These are phyloP conservation scores for Excoecaria agallocha DNA, from an alignment of 345 rosid genomes.

Conservation along the genomic window DNA sequence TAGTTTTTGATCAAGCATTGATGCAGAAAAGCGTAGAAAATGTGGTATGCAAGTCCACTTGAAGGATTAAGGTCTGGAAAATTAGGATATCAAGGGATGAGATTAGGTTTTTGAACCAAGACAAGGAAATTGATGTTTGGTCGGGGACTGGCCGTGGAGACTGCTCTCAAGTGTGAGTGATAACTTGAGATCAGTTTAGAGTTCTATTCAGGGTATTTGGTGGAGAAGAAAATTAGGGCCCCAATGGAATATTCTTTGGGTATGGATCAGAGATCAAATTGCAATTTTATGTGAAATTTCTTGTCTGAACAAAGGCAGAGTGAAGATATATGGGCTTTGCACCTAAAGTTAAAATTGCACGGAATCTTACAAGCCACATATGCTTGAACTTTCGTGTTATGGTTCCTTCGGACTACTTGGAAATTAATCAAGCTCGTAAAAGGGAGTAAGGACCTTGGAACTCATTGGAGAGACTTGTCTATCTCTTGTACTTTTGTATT, in stretches of 20 bases:
- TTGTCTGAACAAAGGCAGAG: background rate
- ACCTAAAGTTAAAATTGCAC: background rate
- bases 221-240: background rate
- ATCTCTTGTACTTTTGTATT: too few species aligned
- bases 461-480: too few species aligned
- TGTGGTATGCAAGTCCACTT: background rate
- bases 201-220: background rate
- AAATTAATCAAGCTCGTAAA: too few species aligned
- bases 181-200: background rate
- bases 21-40: background rate
- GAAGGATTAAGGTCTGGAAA: background rate
- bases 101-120: background rate
- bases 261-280: background rate
- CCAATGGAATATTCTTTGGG: background rate
- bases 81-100: background rate
- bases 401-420: too few species aligned
- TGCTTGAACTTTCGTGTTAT: background rate
- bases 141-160: background rate
- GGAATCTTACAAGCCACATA: background rate
- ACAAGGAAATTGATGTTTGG: background rate
- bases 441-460: too few species aligned
- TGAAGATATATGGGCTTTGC: background rate
- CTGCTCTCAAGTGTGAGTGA: background rate
- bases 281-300: background rate
- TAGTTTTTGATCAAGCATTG: background rate